Percentiles rank a stretch among this genome's conserved stretches.
Conservation (phyloP, 768 basidiomycete genomes). For the Pulveroboletus sp. region DNA sequence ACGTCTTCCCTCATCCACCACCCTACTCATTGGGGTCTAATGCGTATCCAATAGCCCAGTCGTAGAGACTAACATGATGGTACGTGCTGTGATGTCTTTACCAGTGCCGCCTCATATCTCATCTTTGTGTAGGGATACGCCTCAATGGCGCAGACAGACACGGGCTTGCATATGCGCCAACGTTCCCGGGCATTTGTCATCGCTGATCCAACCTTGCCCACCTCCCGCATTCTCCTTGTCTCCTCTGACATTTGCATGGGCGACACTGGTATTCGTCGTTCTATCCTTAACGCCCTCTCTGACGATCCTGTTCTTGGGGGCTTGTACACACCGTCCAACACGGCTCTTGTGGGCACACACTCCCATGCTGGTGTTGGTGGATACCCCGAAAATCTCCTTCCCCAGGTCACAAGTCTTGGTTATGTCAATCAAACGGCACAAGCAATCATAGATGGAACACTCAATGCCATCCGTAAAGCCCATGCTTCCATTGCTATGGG, state of each 20-base stretch:
- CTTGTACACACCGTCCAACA: conserved; percentile 64
- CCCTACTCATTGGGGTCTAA: neutral
- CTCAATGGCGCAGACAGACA: conserved; percentile 56
- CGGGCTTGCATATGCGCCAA: conserved; percentile 75
- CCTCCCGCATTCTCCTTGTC: conserved; percentile 66
- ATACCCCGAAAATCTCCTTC: conserved; percentile 73
- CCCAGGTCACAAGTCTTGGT: conserved; percentile 69
- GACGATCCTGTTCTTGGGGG: conserved; percentile 47
- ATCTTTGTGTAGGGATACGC: conserved; percentile 56
- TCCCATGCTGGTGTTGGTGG: conserved; percentile 75
- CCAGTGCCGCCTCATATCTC: neutral
- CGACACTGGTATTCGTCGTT: conserved; percentile 68
- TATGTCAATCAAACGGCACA: conserved; percentile 68
- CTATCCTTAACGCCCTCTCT: conserved; percentile 56
- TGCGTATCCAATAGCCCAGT: conserved; percentile 45
- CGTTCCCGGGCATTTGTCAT: conserved; percentile 74
- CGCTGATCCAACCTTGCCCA: conserved; percentile 44
- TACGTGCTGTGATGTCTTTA: conserved; percentile 21
- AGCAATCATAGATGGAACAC: conserved; percentile 67
- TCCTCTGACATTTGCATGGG: conserved; percentile 86
- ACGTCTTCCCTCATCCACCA: conserved; percentile 5
- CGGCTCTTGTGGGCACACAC: conserved; percentile 73
- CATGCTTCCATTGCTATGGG: conserved; percentile 59
- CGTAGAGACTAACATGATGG: conserved; percentile 84
- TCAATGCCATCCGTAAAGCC: conserved; percentile 63